These are phyloP conservation scores for Ceratorhiza oryzae-sativae DNA, from an alignment of 1,284 basidiomycete genomes.

Conservation along the genomic window DNA sequence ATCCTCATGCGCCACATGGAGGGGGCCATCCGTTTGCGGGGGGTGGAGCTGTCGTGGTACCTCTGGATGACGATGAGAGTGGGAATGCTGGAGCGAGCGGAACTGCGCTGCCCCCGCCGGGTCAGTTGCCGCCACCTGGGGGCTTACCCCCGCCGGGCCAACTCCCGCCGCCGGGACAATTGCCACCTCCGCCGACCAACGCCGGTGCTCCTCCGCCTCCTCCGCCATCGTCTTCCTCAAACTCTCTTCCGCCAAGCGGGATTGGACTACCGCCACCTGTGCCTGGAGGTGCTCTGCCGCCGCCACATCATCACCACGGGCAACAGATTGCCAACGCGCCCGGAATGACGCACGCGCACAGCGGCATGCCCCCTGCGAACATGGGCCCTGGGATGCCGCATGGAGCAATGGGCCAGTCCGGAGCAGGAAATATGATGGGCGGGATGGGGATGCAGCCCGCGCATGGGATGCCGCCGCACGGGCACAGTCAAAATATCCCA, in stretches of 20 bases:
- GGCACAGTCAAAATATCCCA: neutral
- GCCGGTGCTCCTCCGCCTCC: constrained; percentile 44
- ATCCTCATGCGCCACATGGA: constrained; percentile 29
- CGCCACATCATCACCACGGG: constrained; percentile 44
- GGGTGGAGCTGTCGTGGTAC: constrained; percentile 22
- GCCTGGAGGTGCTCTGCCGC: constrained; percentile 45
- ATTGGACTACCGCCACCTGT: constrained; percentile 42
- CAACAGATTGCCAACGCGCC: constrained; percentile 2
- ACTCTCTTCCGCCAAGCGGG: constrained; percentile 25
- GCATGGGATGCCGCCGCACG: constrained; percentile 9
- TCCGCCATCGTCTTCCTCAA: constrained; percentile 6
- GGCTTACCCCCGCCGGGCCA: neutral
- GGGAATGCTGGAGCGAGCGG: neutral
- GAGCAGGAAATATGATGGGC: neutral
- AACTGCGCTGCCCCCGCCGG: neutral
- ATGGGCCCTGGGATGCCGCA: no score
- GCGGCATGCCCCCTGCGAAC: no score
- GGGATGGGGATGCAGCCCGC: neutral
- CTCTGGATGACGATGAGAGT: constrained; percentile 19
- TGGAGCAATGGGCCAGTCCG: neutral
- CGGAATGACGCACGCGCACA: neutral
- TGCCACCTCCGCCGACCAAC: constrained; percentile 11
- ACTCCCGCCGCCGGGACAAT: constrained; percentile 18
- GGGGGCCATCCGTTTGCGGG: constrained; percentile 36
- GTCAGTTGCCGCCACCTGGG: constrained; percentile 11